Base-by-base conservation (phyloP, 768 basidiomycete genomes). In the Kwoniella shandongensis region DNA sequence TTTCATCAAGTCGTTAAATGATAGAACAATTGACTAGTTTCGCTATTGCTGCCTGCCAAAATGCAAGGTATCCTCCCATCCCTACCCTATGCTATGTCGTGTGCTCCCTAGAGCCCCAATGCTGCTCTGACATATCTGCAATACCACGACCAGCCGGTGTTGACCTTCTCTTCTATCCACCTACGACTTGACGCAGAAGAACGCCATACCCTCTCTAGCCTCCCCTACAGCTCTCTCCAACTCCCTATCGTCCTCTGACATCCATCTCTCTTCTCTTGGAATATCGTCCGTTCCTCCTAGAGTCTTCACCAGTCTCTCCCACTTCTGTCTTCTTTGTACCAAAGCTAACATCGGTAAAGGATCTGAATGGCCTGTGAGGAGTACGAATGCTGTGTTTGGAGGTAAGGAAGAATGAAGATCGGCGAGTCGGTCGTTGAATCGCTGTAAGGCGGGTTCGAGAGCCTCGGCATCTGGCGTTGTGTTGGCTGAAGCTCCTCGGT, bases 361-460 rank as follows among this genome's bases (percentile, higher is more conserved):
- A 73, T 96, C 89, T 0, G 86, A 85, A 69, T 97, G 91, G 1
- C 93, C 92, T 0, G 88, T 89, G 70, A 96, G 85, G 36, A 98
- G 80, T 51, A 97, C 77, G 20, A 97, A 74, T 0, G 91, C 91
- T 0, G 92, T 90, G 20, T 86, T 84, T 2, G 86, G 73, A 0
- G 92, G 91, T 0, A 98, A 82, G 0, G 84, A 74, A 0, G 81
- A 78, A 68, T 93, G 85, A 0, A 97, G 78, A 1, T 77, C 67
- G 35, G 77, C 74, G 3, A 97, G 81, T 6, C 84, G 85, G 0
- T 69, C 67, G 75, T 93, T 83, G 35, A 96, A 80, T 0, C 78
- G 65, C 0, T 76, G 55, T 22, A 88, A 80, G 15, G 76, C 71
- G 17, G 63, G 56, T 3, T 69, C 67, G n/a, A 60, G 52, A 13